phyloP scores from a whole-genome alignment of 805 yeast genomes.

The Saturnispora dispora region DNA sequence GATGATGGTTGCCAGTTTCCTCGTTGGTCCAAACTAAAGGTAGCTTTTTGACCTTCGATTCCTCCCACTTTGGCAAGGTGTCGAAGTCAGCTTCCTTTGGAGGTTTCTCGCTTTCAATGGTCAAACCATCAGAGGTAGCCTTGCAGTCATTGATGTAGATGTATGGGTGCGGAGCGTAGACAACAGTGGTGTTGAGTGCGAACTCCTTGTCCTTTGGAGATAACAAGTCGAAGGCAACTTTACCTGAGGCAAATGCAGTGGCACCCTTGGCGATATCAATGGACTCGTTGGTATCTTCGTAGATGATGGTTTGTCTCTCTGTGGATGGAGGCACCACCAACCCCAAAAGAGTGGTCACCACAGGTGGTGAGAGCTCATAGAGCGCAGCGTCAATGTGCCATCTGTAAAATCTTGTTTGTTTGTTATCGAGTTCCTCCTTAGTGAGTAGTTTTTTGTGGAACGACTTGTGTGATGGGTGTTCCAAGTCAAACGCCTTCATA shows the following conservation, averaged over 20 bases:
- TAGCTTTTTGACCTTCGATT: constrained; percentile 59
- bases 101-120: constrained; percentile 61
- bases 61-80: constrained; percentile 78
- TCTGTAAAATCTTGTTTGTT: constrained; percentile 75
- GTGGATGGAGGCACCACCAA: constrained; percentile 65
- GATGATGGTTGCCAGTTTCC: constrained; percentile 69
- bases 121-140: constrained; percentile 80
- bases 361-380: constrained; percentile 79
- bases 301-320: constrained; percentile 55
- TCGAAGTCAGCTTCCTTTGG: constrained; percentile 60
- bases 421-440: constrained; percentile 50
- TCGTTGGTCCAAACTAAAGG: constrained; percentile 94
- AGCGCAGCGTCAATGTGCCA: constrained; percentile 94
- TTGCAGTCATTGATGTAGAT: constrained; percentile 72
- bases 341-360: constrained; percentile 76
- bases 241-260: constrained; percentile 84
- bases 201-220: constrained; percentile 62
- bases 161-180: constrained; percentile 89
- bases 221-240: constrained; percentile 58
- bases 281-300: constrained; percentile 57
- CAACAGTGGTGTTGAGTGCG: constrained; percentile 71
- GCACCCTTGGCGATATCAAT: constrained; percentile 74
- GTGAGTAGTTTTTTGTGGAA: constrained; percentile 66
- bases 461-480: constrained; percentile 77
- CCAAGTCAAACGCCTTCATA: constrained; percentile 45